These are phyloP conservation scores for Vinca major DNA, from an alignment of 305 asterid genomes.

Conservation along the genomic window DNA sequence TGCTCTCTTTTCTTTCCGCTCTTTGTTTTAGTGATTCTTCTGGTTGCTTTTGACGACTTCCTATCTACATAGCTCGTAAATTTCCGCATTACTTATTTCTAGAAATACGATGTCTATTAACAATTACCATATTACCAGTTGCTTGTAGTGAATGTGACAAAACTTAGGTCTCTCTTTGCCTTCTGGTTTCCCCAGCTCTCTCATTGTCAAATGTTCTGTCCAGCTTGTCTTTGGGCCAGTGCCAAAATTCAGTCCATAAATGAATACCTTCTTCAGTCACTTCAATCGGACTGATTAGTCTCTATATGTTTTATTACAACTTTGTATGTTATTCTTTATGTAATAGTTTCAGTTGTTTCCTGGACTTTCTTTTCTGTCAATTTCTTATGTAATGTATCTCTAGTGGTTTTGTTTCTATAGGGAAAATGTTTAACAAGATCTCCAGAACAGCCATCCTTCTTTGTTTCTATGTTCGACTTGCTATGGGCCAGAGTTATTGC, in stretches of 20 bases:
- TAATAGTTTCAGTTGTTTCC: not conserved
- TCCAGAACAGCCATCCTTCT: slow-evolving; percentile 51
- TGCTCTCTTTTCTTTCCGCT: not conserved
- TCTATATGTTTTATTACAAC: not conserved
- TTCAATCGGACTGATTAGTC: not conserved
- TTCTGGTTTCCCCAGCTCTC: not conserved
- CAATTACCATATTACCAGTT: not conserved
- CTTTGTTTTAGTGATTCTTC: not conserved
- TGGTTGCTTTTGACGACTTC: not conserved
- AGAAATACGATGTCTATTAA: not conserved
- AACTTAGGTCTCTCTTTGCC: not conserved
- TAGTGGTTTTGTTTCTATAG: slow-evolving; percentile 25
- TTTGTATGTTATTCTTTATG: not conserved
- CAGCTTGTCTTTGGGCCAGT: not conserved
- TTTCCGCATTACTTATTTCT: not conserved
- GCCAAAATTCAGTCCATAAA: not conserved
- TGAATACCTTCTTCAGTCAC: not conserved
- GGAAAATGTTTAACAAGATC: slow-evolving; percentile 74
- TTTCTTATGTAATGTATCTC: slow-evolving; percentile 7
- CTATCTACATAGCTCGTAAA: not conserved
- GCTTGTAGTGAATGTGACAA: not conserved
- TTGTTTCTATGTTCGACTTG: slow-evolving; percentile 58
- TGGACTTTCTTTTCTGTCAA: not conserved
- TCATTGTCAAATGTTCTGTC: not conserved
- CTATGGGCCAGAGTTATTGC: slow-evolving; percentile 61